These are phyloP conservation scores for Myriosclerotinia scirpicola DNA, from an alignment of 2,329 filamentous ascomycete species.

Conservation along the genomic window DNA sequence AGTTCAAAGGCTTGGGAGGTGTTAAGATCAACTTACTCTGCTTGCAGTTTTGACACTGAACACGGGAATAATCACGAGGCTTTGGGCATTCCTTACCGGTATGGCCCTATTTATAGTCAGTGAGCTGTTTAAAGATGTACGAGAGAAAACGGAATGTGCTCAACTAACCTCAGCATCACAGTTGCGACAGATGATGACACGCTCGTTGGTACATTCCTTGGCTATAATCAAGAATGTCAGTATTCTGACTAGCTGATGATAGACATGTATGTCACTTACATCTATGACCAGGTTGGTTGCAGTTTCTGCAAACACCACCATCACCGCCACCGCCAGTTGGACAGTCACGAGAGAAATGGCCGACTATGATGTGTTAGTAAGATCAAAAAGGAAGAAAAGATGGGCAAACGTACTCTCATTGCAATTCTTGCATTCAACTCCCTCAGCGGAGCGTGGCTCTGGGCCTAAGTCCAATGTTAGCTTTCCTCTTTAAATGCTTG, in stretches of 20 bases:
- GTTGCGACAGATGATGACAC: constrained; percentile 48
- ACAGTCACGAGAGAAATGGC: constrained; percentile 64
- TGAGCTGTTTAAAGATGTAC: neutral
- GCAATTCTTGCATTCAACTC: constrained; percentile 42
- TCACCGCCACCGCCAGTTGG: constrained; percentile 58
- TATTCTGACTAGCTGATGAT: neutral
- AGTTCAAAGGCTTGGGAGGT: neutral
- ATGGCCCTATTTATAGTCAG: constrained; percentile 48
- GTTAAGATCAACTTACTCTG: constrained; percentile 41
- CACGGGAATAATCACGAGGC: constrained; percentile 52
- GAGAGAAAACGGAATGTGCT: neutral
- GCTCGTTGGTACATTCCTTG: constrained; percentile 49
- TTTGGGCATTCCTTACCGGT: constrained; percentile 59
- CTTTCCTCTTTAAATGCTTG: neutral
- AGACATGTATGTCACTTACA: neutral
- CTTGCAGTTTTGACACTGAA: constrained; percentile 59
- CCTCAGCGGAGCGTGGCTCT: constrained; percentile 60
- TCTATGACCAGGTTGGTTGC: constrained; percentile 62
- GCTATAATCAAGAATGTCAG: constrained; percentile 27
- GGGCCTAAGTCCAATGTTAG: constrained; percentile 31
- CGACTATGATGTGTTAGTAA: constrained; percentile 45
- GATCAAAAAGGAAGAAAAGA: neutral
- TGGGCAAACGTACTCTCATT: constrained; percentile 35
- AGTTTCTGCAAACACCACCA: constrained; percentile 59
- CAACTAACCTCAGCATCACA: constrained; percentile 53